Percentiles rank a stretch among this genome's conserved stretches.
phyloP scores from a whole-genome alignment of 2,329 filamentous ascomycete species.

The Xylariomycetidae sp. region DNA sequence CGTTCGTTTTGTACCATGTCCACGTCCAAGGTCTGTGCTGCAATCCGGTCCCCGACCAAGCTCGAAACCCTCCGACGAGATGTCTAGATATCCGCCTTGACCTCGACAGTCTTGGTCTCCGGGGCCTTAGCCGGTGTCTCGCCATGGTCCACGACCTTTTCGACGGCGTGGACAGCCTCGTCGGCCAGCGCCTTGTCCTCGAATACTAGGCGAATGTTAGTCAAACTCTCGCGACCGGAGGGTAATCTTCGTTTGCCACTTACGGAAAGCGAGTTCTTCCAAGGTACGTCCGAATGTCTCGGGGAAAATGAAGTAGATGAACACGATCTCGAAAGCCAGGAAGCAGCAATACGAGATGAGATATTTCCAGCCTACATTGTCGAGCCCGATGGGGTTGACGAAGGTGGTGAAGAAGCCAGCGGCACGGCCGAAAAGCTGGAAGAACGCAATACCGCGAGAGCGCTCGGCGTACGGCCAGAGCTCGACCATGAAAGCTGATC shows the following conservation, averaged over 20 bases:
- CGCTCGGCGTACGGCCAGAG: slow-evolving; percentile 53
- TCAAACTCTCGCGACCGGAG: background rate
- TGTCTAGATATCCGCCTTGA: too few species aligned
- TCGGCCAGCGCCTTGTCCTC: slow-evolving; percentile 34
- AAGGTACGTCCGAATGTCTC: slow-evolving; percentile 78
- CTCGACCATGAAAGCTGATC: slow-evolving; percentile 48
- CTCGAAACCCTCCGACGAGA: too few species aligned
- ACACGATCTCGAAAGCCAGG: slow-evolving; percentile 34
- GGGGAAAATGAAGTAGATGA: slow-evolving; percentile 78
- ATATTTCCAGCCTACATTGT: slow-evolving; percentile 36
- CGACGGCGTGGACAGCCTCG: slow-evolving; percentile 33
- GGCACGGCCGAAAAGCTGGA: slow-evolving; percentile 47
- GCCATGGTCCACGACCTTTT: slow-evolving; percentile 29
- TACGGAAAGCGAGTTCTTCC: slow-evolving; percentile 56
- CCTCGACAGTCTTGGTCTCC: too few species aligned
- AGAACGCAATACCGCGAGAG: slow-evolving; percentile 53
- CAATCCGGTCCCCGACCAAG: too few species aligned
- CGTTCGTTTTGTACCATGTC: too few species aligned
- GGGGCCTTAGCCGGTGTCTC: too few species aligned
- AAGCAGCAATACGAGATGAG: slow-evolving; percentile 40
- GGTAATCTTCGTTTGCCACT: too few species aligned
- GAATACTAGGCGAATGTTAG: slow-evolving; percentile 27
- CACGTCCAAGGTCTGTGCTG: too few species aligned
- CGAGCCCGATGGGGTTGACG: slow-evolving; percentile 40
- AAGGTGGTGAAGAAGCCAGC: slow-evolving; percentile 39